phyloP scores from a whole-genome alignment of 208 protist species.

The Willaertia magna region DNA sequence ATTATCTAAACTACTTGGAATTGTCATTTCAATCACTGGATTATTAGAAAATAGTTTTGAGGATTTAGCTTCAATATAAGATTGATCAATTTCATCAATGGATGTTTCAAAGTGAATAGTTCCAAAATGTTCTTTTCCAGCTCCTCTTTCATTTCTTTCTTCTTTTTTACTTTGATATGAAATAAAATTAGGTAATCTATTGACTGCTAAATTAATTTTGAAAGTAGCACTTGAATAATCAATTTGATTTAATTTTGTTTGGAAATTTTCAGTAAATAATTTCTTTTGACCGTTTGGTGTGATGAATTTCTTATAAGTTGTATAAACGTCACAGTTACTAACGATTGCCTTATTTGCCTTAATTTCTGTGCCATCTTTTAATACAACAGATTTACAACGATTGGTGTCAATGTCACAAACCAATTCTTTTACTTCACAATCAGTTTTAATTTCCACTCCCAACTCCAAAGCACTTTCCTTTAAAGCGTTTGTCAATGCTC shows the following conservation, averaged over 20 bases:
- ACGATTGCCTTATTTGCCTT: not conserved
- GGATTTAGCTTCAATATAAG: constrained; percentile 11
- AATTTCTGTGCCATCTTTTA: not conserved
- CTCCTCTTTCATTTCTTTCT: not conserved
- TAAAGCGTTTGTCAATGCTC: not conserved
- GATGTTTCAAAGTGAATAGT: constrained; percentile 38
- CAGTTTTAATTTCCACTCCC: not conserved
- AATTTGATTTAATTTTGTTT: constrained; percentile 1
- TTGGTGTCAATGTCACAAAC: not conserved
- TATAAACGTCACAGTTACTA: not conserved
- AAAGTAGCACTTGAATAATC: constrained; percentile 23
- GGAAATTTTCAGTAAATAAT: not conserved
- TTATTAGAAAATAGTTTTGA: not conserved
- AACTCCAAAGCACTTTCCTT: not conserved
- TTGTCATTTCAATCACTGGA: constrained; percentile 31
- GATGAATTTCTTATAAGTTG: not conserved
- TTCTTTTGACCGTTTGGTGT: not conserved
- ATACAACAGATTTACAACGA: not conserved
- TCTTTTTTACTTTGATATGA: not conserved
- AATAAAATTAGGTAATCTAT: constrained; percentile 34
- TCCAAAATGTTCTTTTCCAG: constrained; percentile 31
- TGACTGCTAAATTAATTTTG: constrained; percentile 43
- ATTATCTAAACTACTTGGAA: constrained; percentile 36
- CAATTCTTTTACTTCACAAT: not conserved
- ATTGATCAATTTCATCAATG: constrained; percentile 23